Percentiles rank a stretch among this genome's conserved stretches.
Conservation (phyloP, 768 basidiomycete species). For the Goffeauzyma gilvescens region DNA sequence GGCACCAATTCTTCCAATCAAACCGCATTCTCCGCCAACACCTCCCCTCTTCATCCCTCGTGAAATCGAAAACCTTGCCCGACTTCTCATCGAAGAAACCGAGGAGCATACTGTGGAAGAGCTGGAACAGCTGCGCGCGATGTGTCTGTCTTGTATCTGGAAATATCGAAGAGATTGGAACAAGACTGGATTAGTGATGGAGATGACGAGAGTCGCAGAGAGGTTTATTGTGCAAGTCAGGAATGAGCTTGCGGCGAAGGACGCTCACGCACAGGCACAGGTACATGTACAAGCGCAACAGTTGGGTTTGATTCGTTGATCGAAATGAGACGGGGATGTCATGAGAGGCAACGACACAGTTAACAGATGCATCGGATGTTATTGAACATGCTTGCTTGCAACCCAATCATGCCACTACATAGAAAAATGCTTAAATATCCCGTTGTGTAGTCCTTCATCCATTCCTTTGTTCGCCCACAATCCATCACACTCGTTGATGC, state of each 20-base stretch:
- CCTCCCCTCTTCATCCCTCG: conserved; percentile 56
- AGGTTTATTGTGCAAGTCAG: conserved; percentile 42
- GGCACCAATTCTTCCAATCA: conserved; percentile 24
- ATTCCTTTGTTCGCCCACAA: no score
- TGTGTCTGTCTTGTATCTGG: conserved; percentile 66
- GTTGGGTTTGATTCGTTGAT: no score
- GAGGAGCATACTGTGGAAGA: conserved; percentile 56
- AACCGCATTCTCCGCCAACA: conserved; percentile 28
- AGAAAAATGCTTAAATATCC: no score
- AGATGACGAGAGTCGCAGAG: conserved; percentile 42
- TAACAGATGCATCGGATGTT: no score
- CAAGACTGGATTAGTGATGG: conserved; percentile 44
- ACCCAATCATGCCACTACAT: no score
- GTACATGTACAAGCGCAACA: no score
- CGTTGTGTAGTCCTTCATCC: no score
- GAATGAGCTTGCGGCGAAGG: background rate
- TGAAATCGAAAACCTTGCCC: conserved; percentile 37
- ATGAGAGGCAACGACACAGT: no score
- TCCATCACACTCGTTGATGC: no score
- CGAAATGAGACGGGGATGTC: no score
- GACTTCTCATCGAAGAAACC: conserved; percentile 42
- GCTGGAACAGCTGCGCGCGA: conserved; percentile 80
- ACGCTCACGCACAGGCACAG: no score
- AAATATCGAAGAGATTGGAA: conserved; percentile 65
- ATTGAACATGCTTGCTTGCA: no score